Conservation (phyloP, 2,329 filamentous ascomycete genomes). For the Sporothrix pseudoabietina region DNA sequence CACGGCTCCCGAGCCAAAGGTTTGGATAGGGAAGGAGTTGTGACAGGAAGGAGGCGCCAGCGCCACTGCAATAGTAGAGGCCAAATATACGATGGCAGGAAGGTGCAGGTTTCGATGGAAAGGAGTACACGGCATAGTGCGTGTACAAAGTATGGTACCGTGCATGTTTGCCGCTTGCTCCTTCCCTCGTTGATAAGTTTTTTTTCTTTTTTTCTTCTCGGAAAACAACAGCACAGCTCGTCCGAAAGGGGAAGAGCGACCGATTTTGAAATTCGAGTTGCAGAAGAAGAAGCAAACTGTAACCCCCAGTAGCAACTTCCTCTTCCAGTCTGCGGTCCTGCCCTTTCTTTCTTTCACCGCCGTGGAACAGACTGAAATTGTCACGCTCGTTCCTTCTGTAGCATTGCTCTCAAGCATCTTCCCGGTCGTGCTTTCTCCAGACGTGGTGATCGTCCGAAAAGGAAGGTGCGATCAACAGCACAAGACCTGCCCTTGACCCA, state of each 20-base stretch:
- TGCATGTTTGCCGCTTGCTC: background rate
- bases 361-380: background rate
- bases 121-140: background rate
- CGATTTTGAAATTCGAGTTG: background rate
- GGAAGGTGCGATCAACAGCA: background rate
- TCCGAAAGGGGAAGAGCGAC: background rate
- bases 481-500: background rate
- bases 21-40: constrained; percentile 3
- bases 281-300: background rate
- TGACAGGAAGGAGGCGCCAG: background rate
- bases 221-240: background rate
- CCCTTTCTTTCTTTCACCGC: background rate
- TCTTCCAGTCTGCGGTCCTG: background rate
- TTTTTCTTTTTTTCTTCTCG: background rate
- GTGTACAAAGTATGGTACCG: background rate
- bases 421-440: background rate
- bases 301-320: background rate
- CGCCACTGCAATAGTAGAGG: background rate
- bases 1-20: constrained; percentile 20
- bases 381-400: background rate
- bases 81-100: background rate
- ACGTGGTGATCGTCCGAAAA: background rate
- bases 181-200: background rate
- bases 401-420: background rate
- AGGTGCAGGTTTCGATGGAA: background rate